A percentile compares a stretch with the other conserved stretches of the same genome.
phyloP scores from a whole-genome alignment of 192 early-diverging fungal species.

The Chytriomyces sp. region DNA sequence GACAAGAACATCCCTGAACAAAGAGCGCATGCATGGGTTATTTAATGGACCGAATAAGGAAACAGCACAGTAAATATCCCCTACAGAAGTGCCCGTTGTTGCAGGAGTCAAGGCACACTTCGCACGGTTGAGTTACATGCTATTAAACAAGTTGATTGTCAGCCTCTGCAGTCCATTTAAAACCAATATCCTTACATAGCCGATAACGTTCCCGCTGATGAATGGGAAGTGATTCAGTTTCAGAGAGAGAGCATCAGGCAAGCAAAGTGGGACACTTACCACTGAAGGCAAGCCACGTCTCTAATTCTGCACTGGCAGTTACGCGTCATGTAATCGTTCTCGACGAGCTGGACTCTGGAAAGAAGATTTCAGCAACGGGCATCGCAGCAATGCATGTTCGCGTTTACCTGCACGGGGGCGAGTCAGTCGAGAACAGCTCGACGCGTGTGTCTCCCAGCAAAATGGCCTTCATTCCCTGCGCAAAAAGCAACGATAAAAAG shows the following conservation, averaged over 20 bases:
- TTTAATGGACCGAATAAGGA: conserved; percentile 62
- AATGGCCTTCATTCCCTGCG: conserved; percentile 79
- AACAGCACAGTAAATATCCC: conserved; percentile 61
- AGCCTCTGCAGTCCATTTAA: too few species aligned
- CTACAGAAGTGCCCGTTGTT: conserved; percentile 98
- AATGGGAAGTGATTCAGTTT: neutral
- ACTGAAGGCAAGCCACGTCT: conserved; percentile 79
- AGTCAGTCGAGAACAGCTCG: conserved; percentile 77
- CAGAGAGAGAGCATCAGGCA: neutral
- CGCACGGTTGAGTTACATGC: conserved; percentile 82
- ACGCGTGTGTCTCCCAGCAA: conserved; percentile 71
- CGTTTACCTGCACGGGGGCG: conserved; percentile 54
- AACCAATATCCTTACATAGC: conserved; percentile 18
- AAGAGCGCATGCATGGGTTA: neutral
- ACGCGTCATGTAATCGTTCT: conserved; percentile 77
- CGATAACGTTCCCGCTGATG: conserved; percentile 68
- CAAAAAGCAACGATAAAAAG: neutral
- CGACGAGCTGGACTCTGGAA: conserved; percentile 61
- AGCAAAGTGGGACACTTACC: conserved; percentile 48
- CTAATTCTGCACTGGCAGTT: conserved; percentile 81
- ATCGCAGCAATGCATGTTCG: conserved; percentile 1
- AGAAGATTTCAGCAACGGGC: neutral
- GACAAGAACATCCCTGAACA: conserved; percentile 17
- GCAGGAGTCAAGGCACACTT: conserved; percentile 83
- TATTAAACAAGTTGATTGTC: conserved; percentile 39